Evolutionary conservation across 768 basidiomycete species (phyloP), one percentile per base, ranked within the genome.

Genomic region (Tremella fuciformis): DNA sequence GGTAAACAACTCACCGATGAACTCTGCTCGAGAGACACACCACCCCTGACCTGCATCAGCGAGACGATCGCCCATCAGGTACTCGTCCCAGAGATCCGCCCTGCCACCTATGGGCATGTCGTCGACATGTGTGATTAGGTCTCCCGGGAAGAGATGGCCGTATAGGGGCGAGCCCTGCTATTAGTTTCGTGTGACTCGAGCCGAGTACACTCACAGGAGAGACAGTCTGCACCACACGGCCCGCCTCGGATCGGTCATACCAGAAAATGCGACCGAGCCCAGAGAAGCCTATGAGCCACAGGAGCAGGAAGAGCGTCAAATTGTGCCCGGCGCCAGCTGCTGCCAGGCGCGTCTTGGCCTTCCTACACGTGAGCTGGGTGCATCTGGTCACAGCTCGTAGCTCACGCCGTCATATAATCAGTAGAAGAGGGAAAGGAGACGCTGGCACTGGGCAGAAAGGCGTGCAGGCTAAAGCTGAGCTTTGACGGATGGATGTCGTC

Each of bases 321-420:
- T 91, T 93, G 75, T 91, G 88, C 63, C 85, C 87, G 16, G 88
- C 84, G 1, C 90, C 90, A 1, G 87, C 84, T 8, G 87, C 80
- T 29, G 85, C 80, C 49, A 92, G 80, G 15, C 86, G 82, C n/a
- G 85, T 61, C 41, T 62, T 66, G 1, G 65, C 61, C 22, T 58
- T 61, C 2, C 71, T 73, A 52, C 7, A 18, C 1, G 48, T 46
- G n/a, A 59, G 29, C 9, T 41, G 46, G 18, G 47, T 22, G 49
- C 16, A 4, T 3, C 22, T 6, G 49, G 22, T 22, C 21, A 3
- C 49, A 22, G 49, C 8, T 9, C 7, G 16, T 16, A 3, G 81
- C 79, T 24, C 66, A 79, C 40, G 74, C 78, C 29, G 65, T 68
- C 37, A 83, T 76, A n/a, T 58, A 77, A 8, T 80, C 79, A 44